Conservation (phyloP, 2,329 filamentous ascomycete genomes). For the Penicillium capsulatum region DNA sequence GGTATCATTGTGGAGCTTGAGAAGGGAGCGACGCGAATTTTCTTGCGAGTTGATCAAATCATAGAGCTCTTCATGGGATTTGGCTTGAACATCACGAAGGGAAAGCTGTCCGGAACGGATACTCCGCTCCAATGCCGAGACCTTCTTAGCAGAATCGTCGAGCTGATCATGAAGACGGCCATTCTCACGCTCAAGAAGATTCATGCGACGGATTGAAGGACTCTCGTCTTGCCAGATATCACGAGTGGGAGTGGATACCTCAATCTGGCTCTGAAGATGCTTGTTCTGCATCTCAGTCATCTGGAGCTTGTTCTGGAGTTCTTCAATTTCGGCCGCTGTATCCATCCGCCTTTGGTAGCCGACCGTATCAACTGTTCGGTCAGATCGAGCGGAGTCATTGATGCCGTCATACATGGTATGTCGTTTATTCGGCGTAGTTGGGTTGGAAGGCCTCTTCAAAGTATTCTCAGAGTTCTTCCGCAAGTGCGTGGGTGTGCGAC, state of each 20-base stretch:
- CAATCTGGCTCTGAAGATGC: constrained; percentile 82
- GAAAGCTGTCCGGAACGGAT: constrained; percentile 84
- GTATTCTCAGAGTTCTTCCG: constrained; percentile 56
- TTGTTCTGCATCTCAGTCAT: constrained; percentile 93
- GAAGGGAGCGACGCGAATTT: constrained; percentile 73
- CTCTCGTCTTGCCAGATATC: constrained; percentile 68
- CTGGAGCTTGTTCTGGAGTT: constrained; percentile 90
- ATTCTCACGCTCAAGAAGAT: constrained; percentile 90
- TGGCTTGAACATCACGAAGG: constrained; percentile 83
- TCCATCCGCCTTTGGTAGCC: constrained; percentile 87
- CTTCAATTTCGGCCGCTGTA: constrained; percentile 81
- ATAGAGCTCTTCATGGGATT: constrained; percentile 89
- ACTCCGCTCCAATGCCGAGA: constrained; percentile 81
- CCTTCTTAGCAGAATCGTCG: constrained; percentile 88
- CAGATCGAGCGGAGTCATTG: constrained; percentile 75
- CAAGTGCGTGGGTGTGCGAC: constrained; percentile 69
- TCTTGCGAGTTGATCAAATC: constrained; percentile 92
- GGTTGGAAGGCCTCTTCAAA: constrained; percentile 64
- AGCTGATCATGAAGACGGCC: constrained; percentile 88
- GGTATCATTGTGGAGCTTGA: constrained; percentile 80
- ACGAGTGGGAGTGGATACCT: constrained; percentile 60
- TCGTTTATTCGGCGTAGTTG: constrained; percentile 72
- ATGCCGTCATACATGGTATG: constrained; percentile 60
- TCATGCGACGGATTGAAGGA: constrained; percentile 72
- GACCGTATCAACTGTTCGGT: constrained; percentile 77